These are phyloP conservation scores for Penicillium chermesinum DNA, from an alignment of 495 filamentous ascomycete genomes.

Conservation along the genomic window DNA sequence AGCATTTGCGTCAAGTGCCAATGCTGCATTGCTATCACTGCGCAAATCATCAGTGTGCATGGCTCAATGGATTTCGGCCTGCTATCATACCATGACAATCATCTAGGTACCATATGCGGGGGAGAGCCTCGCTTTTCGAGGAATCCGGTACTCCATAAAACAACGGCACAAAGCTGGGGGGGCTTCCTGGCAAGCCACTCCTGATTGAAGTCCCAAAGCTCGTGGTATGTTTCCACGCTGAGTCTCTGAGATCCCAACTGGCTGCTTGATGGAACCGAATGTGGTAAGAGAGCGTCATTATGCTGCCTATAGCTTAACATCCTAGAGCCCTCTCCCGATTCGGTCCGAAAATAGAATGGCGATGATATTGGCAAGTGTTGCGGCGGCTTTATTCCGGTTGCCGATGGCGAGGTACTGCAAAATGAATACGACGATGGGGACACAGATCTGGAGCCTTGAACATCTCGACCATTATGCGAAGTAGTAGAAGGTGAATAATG, in stretches of 20 bases:
- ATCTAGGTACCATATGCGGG: conserved; percentile 1
- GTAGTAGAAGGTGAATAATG: background rate
- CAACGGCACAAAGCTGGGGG: background rate
- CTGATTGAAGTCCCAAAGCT: background rate
- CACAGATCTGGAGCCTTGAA: background rate
- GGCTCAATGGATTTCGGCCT: too few species aligned
- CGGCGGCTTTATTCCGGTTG: background rate
- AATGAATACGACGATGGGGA: background rate
- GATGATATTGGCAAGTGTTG: background rate
- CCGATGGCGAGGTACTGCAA: background rate
- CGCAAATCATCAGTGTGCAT: background rate
- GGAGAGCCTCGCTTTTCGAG: background rate
- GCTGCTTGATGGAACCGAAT: too few species aligned
- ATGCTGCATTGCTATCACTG: conserved; percentile 5
- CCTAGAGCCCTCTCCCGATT: background rate
- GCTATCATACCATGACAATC: conserved; percentile 4
- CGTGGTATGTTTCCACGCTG: background rate
- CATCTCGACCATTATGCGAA: background rate
- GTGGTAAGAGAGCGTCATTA: too few species aligned
- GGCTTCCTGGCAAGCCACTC: conserved; percentile 1
- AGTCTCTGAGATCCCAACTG: background rate
- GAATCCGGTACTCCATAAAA: background rate
- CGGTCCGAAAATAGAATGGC: too few species aligned
- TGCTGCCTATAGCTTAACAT: background rate
- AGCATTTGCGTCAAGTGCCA: conserved; percentile 4